Evolutionary conservation across 2,329 filamentous ascomycete genomes (phyloP), one percentile per base, ranked within the genome.

Genomic region (Atkinsonella hypoxylon): DNA sequence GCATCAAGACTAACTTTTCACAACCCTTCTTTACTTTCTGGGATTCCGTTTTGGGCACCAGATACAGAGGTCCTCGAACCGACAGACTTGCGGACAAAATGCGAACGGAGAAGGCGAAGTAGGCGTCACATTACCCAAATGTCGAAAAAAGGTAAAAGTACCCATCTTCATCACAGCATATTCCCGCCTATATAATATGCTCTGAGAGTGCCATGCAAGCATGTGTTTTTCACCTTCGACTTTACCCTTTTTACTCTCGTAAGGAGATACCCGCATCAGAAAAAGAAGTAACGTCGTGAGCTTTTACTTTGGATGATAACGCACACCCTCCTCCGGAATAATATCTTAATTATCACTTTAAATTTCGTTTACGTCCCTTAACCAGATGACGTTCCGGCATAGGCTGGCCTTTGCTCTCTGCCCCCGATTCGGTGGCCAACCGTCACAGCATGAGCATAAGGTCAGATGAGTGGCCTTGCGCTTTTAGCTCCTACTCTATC

Each of bases 1-100:
- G 93, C 51, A 95, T 98, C 76, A 98, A 97, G 78, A 87, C 85
- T 56, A 94, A 94, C 70, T 94, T 89, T 67, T 85, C 83, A 5
- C 88, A 94, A 68, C 88, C 88, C 3, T 94, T 90, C 71, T 96
- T 97, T 70, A 96, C 87, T 45, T 89, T 96, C 70, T 97, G 93
- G 89, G 93, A 98, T 65, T 76, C 79, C 45, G 63, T 89, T 30
- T 73, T 95, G 20, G 82, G 83, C 48, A 98, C 93, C 22, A 85
- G 81, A 67, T 96, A 89, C 83, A 81, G 78, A 53, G 88, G 87
- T 47, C 82, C 75, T 52, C 72, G 73, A 15, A 58, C 60, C 41
- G 61, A 67, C 53, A 58, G 66, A 47, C 70, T 70, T 34, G 68
- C 68, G 10, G 67, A 66, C 43, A 70, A 68, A 56, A 63, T 68